Evolutionary conservation across 768 basidiomycete genomes (phyloP), one percentile per base, ranked within the genome.

Genomic region (Phylloporus scabripes): DNA sequence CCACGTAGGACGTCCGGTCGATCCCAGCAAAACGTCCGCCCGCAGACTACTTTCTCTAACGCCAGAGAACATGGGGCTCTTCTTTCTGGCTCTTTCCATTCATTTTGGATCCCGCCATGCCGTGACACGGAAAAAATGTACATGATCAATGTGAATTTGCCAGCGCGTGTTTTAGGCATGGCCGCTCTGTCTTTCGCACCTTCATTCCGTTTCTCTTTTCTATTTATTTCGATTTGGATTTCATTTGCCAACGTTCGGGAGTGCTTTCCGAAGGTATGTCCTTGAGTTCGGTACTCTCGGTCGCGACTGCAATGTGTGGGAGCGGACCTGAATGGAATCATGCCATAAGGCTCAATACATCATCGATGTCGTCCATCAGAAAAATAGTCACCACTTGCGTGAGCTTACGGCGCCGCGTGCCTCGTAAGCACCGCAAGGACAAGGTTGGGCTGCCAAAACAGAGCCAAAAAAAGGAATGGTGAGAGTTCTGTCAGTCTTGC

Each of bases 11-110:
- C 54, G 81, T 89, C 29, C 78, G 80, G 51, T 87, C 87, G 24
- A 81, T 88, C 63, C 88, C 87, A 23, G 81, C 85, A 26, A 90
- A 89, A 72, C 78, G 88, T 4, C 88, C 90, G 18, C 87, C 88
- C 17, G 85, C 90, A 36, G 89, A 92, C 66, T 92, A 92, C 61
- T 92, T 92, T 68, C 70, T 92, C 42, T 91, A 67, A 65, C 36
- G 32, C 24, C 26, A 12, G 37, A 38, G 37, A 21, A 36, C 34
- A 36, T 18, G 7, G 3, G 33, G 33, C 15, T 33, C 17, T 17
- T 9, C 7, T 36, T 17, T 36, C 9, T 36, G 8, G 17, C 34
- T 9, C 26, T n/a, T 3, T 10, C 17, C 18, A 38, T 38, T 38
- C 37, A 38, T 38, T 20, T 21, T 38, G 37, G 20, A 38, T 38